These are phyloP conservation scores for Fraxinus quadrangulata DNA, from an alignment of 257 asterid species.

Conservation along the genomic window DNA sequence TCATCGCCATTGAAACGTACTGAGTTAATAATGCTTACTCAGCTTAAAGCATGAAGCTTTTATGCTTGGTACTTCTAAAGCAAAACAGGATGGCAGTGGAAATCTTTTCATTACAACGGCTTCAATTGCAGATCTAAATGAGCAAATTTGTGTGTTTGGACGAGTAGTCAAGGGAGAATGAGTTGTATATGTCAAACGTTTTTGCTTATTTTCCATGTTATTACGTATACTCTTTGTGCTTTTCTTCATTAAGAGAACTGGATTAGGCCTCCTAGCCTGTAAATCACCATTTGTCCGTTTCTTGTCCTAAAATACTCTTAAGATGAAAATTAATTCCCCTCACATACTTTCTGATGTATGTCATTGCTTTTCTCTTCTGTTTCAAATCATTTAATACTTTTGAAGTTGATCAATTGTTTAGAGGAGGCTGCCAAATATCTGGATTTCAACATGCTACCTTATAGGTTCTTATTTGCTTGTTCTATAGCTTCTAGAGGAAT, in stretches of 20 bases:
- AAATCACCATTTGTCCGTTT: too few species aligned
- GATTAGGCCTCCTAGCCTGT: too few species aligned
- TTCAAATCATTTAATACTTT: too few species aligned
- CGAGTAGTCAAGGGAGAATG: conserved; percentile 41
- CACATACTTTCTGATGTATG: too few species aligned
- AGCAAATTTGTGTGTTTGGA: neutral
- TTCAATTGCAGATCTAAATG: conserved; percentile 82
- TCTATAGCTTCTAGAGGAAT: too few species aligned
- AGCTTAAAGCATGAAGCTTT: conserved; percentile 94
- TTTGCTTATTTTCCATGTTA: neutral
- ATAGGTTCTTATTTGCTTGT: too few species aligned
- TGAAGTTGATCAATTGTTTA: too few species aligned
- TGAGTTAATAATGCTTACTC: conserved; percentile 10
- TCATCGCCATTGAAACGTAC: neutral
- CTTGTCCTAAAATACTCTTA: too few species aligned
- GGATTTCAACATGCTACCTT: too few species aligned
- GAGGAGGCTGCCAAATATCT: too few species aligned
- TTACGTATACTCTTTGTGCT: neutral
- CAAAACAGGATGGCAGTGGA: conserved; percentile 55
- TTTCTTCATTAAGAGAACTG: neutral
- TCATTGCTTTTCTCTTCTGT: too few species aligned
- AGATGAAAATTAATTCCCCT: too few species aligned
- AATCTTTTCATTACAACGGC: conserved; percentile 91
- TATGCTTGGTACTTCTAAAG: conserved; percentile 86
- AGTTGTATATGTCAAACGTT: conserved; percentile 69